Percentiles rank a stretch among this genome's conserved stretches.
Conservation (phyloP, 345 rosid species). For the Aquilaria sinensis region DNA sequence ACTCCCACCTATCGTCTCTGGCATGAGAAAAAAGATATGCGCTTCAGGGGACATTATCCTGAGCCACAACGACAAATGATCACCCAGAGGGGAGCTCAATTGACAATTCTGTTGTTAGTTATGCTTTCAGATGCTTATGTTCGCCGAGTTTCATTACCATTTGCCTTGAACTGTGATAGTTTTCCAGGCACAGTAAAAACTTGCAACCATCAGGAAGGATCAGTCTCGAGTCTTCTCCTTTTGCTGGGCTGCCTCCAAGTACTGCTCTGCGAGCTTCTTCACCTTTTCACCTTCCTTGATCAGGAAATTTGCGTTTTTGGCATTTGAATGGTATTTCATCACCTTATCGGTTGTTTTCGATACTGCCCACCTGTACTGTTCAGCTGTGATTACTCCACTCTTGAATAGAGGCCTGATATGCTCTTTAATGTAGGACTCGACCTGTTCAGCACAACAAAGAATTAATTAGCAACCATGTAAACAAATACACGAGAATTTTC, state of each 20-base stretch:
- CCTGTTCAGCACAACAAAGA: constrained; percentile 32
- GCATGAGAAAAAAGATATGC: too few species aligned
- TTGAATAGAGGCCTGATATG: constrained; percentile 93
- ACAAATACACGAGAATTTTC: neutral
- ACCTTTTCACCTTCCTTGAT: constrained; percentile 98
- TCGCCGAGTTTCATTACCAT: too few species aligned
- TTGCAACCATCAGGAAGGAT: constrained; percentile 14
- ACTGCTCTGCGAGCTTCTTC: constrained; percentile 94
- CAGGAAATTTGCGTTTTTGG: constrained; percentile 80
- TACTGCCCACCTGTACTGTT: constrained; percentile 91
- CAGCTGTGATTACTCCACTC: constrained; percentile 75
- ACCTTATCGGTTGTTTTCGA: constrained; percentile 81
- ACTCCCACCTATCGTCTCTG: too few species aligned
- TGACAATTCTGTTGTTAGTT: too few species aligned
- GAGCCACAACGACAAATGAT: too few species aligned
- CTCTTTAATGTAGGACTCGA: constrained; percentile 92
- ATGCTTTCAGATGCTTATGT: too few species aligned
- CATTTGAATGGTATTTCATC: constrained; percentile 81
- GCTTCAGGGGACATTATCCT: too few species aligned
- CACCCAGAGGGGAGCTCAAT: too few species aligned
- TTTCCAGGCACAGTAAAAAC: neutral
- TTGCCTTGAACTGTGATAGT: too few species aligned
- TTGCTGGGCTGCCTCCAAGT: constrained; percentile 68
- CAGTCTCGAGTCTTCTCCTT: constrained; percentile 30
- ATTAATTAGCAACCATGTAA: constrained; percentile 3